A percentile compares a stretch with the other conserved stretches of the same genome.
Evolutionary conservation across 2,329 filamentous ascomycete species (phyloP).

Genomic region (Stemphylium beticola): DNA sequence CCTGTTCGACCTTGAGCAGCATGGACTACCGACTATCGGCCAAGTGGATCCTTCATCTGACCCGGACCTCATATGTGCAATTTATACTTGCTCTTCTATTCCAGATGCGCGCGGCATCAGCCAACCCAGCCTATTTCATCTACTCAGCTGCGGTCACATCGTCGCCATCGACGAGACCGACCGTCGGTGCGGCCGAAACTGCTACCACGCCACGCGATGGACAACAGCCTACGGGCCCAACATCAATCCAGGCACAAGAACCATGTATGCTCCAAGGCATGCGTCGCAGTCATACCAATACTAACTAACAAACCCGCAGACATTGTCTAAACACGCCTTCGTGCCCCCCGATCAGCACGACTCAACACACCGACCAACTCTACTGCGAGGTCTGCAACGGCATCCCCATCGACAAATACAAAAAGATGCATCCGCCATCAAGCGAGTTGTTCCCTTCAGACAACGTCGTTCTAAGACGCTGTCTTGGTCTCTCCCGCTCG

Average conservation of each 20-base stretch:
- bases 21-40: neutral
- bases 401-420: slow-evolving; percentile 19
- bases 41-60: neutral
- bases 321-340: too few relatives aligned
- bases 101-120: neutral
- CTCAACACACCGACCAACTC: slow-evolving; percentile 9
- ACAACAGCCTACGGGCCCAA: neutral
- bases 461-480: slow-evolving; percentile 5
- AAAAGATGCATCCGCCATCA: neutral
- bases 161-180: slow-evolving; percentile 14
- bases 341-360: too few relatives aligned
- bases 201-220: slow-evolving; percentile 9
- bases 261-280: neutral
- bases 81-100: slow-evolving; percentile 8
- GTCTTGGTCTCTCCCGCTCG: slow-evolving; percentile 11
- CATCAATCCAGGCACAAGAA: neutral
- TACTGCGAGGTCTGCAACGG: slow-evolving; percentile 26
- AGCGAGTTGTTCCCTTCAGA: neutral
- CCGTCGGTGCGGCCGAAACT: slow-evolving; percentile 22
- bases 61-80: neutral
- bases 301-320: too few relatives aligned
- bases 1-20: neutral
- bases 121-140: slow-evolving; percentile 9
- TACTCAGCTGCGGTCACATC: slow-evolving; percentile 29
- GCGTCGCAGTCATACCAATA: too few relatives aligned